These are phyloP conservation scores for Pezicula carpinea DNA, from an alignment of 2,329 filamentous ascomycete species.

Conservation along the genomic window DNA sequence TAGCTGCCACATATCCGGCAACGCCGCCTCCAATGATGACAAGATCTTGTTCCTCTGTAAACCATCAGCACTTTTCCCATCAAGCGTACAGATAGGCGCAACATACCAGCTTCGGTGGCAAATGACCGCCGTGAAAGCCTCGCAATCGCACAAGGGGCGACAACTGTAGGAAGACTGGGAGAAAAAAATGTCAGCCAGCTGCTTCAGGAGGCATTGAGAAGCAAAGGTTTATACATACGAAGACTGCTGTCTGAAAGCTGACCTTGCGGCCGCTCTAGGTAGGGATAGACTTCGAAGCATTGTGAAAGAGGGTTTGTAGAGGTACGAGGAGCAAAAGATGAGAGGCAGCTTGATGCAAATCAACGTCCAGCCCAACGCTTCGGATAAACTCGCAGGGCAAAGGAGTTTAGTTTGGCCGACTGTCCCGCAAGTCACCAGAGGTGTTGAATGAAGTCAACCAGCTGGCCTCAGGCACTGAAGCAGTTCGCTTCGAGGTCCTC, in stretches of 20 bases:
- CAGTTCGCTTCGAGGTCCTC: no score
- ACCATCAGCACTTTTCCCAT: conserved; percentile 48
- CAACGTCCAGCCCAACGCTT: no score
- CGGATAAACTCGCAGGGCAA: no score
- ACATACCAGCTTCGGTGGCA: conserved; percentile 41
- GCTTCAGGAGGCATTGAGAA: conserved; percentile 6
- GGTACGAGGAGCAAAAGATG: no score
- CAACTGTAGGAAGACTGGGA: conserved; percentile 45
- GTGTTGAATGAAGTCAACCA: no score
- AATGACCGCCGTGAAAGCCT: conserved; percentile 57
- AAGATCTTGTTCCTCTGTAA: conserved; percentile 87
- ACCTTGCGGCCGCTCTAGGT: conserved; percentile 52
- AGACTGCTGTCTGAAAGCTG: conserved; percentile 47
- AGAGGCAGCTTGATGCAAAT: no score
- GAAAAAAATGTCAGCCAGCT: conserved; percentile 20
- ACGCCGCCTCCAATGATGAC: conserved; percentile 98
- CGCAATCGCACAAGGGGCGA: conserved; percentile 39
- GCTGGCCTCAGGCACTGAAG: no score
- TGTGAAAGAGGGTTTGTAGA: conserved; percentile 25
- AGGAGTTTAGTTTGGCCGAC: no score
- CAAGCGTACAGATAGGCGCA: conserved; percentile 35
- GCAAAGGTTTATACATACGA: conserved; percentile 36
- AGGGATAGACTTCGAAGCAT: conserved; percentile 61
- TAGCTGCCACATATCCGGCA: conserved; percentile 96
- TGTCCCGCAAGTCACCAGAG: no score